phyloP scores from a whole-genome alignment of 495 filamentous ascomycete species.

The Talaromyces thailandensis region DNA sequence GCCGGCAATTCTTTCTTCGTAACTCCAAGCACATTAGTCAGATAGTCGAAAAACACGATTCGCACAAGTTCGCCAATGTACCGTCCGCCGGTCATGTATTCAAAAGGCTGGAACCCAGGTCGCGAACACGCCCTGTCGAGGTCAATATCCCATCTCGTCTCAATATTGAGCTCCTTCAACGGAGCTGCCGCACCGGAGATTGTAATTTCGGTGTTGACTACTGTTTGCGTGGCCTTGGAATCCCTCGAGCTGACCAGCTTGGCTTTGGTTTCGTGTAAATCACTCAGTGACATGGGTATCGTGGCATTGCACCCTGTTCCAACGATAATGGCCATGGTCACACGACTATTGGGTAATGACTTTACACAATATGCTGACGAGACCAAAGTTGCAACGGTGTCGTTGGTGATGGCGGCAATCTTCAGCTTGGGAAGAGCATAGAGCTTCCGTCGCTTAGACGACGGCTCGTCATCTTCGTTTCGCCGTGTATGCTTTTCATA shows the following conservation, averaged over 20 bases:
- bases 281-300: conserved; percentile 56
- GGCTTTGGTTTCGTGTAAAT: conserved; percentile 56
- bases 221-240: conserved; percentile 46
- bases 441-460: conserved; percentile 34
- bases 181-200: conserved; percentile 65
- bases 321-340: conserved; percentile 73
- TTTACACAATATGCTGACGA: conserved; percentile 61
- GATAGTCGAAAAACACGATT: conserved; percentile 59
- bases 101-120: conserved; percentile 77
- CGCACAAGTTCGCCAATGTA: conserved; percentile 80
- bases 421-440: conserved; percentile 53
- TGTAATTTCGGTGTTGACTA: conserved; percentile 83
- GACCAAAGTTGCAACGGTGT: conserved; percentile 70
- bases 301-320: conserved; percentile 82
- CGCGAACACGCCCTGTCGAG: conserved; percentile 58
- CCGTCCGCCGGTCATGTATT: conserved; percentile 79
- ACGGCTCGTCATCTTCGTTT: conserved; percentile 34
- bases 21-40: conserved; percentile 32
- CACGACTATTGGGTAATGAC: conserved; percentile 56
- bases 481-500: conserved; percentile 53
- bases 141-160: conserved; percentile 61
- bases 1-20: conserved; percentile 41
- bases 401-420: conserved; percentile 73
- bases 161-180: conserved; percentile 50
- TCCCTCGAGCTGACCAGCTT: conserved; percentile 28